These are phyloP conservation scores for Jatropha podagrica DNA, from an alignment of 441 rosid genomes.

Conservation along the genomic window DNA sequence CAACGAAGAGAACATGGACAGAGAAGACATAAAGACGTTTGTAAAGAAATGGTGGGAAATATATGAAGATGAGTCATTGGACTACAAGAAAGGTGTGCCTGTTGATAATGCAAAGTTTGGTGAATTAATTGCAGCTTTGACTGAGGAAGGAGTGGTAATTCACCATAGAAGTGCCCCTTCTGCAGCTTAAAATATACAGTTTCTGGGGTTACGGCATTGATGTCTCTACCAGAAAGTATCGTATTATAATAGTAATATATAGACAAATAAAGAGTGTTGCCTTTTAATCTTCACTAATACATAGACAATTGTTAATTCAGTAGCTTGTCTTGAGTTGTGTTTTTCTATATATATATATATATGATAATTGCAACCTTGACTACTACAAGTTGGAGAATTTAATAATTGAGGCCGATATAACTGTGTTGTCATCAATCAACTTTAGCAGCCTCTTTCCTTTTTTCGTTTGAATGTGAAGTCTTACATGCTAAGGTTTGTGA, in stretches of 20 bases:
- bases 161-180: conserved; percentile 35
- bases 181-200: conserved; percentile 31
- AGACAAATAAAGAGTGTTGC: background rate
- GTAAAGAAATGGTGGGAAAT: conserved; percentile 84
- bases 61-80: conserved; percentile 59
- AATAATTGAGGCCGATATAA: background rate
- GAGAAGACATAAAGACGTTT: conserved; percentile 57
- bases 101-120: conserved; percentile 25
- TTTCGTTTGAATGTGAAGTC: too few species aligned
- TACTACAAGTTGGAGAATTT: background rate
- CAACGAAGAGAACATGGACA: conserved; percentile 59
- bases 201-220: background rate
- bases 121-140: conserved; percentile 26
- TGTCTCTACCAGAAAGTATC: too few species aligned
- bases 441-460: too few species aligned
- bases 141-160: conserved; percentile 20
- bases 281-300: background rate
- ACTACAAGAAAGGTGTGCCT: conserved; percentile 32
- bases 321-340: background rate
- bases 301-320: background rate
- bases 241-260: background rate
- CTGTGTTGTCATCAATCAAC: too few species aligned
- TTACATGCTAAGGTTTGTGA: too few species aligned
- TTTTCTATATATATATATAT: background rate
- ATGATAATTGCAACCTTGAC: background rate